phyloP scores from a whole-genome alignment of 192 early-diverging fungal genomes.

The Rhizophagus sp. region DNA sequence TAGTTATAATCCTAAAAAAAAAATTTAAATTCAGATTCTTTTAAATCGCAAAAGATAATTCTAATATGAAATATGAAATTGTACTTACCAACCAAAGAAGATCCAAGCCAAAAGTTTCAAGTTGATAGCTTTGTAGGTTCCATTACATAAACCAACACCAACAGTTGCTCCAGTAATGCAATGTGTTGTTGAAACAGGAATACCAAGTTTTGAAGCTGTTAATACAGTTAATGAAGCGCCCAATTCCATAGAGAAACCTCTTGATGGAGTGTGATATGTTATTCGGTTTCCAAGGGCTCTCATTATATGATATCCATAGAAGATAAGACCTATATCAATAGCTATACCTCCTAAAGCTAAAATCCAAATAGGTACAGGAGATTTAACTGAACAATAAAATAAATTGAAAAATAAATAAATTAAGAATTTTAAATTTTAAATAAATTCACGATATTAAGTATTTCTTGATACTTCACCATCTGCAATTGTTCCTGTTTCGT shows the following conservation, averaged over 20 bases:
- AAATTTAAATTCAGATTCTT: no score
- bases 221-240: constrained; percentile 79
- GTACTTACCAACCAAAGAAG: no score
- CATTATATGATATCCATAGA: constrained; percentile 78
- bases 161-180: constrained; percentile 84
- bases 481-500: constrained; percentile 39
- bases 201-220: constrained; percentile 74
- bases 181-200: constrained; percentile 88
- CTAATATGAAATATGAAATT: no score
- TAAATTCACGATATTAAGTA: constrained; percentile 8
- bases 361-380: no score
- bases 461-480: constrained; percentile 50
- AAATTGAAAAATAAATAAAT: no score
- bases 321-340: constrained; percentile 75
- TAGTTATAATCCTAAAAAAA: no score
- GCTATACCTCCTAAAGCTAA: constrained; percentile 53
- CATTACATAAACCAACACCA: constrained; percentile 68
- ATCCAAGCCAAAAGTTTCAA: constrained; percentile 44
- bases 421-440: no score
- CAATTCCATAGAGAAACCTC: constrained; percentile 82
- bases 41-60: no score
- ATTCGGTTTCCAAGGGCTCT: constrained; percentile 78
- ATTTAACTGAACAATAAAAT: no score
- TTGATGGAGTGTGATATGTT: constrained; percentile 79
- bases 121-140: constrained; percentile 62